Evolutionary conservation across 352 stramenopile genomes (phyloP).

Genomic region (Globisporangium mamillatum): DNA sequence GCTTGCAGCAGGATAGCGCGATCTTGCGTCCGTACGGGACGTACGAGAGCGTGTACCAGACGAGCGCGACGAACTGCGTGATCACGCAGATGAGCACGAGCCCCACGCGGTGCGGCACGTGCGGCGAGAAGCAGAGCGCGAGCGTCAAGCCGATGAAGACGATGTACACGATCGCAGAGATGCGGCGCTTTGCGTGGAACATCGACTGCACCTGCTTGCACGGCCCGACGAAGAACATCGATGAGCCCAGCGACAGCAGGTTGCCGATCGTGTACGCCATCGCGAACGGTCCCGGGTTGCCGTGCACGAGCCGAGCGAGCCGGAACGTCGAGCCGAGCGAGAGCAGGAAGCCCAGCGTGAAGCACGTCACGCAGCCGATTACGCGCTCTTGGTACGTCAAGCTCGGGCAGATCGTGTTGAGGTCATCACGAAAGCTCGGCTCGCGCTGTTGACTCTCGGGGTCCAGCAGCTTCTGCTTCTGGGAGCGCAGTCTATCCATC

Average conservation of each 20-base stretch:
- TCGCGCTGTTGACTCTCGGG: slow-evolving; percentile 46
- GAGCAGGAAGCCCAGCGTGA: slow-evolving; percentile 76
- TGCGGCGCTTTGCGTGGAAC: slow-evolving; percentile 75
- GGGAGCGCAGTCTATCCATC: slow-evolving; percentile 59
- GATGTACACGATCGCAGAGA: slow-evolving; percentile 71
- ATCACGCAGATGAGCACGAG: slow-evolving; percentile 74
- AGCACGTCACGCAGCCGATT: slow-evolving; percentile 79
- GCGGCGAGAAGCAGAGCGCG: slow-evolving; percentile 62
- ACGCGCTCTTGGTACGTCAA: slow-evolving; percentile 84
- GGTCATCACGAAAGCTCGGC: slow-evolving; percentile 27
- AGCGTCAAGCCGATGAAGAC: slow-evolving; percentile 78
- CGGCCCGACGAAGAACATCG: slow-evolving; percentile 85
- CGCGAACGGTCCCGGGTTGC: slow-evolving; percentile 79
- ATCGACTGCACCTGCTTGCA: slow-evolving; percentile 82
- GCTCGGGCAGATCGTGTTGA: slow-evolving; percentile 53
- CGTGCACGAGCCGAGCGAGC: slow-evolving; percentile 67
- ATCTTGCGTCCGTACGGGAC: slow-evolving; percentile 83
- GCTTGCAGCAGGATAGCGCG: slow-evolving; percentile 61
- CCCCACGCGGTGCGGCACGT: slow-evolving; percentile 64
- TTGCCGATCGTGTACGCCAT: slow-evolving; percentile 87
- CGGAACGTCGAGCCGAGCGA: slow-evolving; percentile 83
- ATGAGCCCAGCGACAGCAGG: slow-evolving; percentile 71
- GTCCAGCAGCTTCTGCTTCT: slow-evolving; percentile 83
- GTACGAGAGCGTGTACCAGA: slow-evolving; percentile 90
- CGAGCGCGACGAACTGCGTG: slow-evolving; percentile 71